A percentile compares a stretch with the other conserved stretches of the same genome.
Evolutionary conservation across 306 rosid species (phyloP).

Genomic region (Vicia villosa): DNA sequence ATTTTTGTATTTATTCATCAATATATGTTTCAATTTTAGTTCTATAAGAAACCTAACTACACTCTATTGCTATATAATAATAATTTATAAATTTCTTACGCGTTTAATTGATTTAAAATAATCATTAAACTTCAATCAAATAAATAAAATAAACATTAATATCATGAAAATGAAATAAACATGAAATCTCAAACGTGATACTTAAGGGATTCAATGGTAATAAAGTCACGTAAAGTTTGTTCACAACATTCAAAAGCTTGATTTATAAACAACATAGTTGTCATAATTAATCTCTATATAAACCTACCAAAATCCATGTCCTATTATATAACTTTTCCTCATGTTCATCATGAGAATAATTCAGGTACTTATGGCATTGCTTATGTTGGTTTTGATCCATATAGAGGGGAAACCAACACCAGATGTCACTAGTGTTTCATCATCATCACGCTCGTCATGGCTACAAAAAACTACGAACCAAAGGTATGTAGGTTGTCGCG

Average conservation of each 20-base stretch:
- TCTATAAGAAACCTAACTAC: no score
- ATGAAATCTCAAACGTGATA: neutral
- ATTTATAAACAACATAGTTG: neutral
- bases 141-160: no score
- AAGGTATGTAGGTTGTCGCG: conserved; percentile 46
- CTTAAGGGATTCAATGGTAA: neutral
- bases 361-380: conserved; percentile 5
- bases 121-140: no score
- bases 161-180: neutral
- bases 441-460: conserved; percentile 43
- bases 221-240: neutral
- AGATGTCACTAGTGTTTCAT: neutral
- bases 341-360: conserved; percentile 16
- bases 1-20: no score
- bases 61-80: no score
- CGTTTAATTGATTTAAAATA: no score
- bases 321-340: neutral
- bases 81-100: no score
- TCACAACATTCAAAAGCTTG: neutral
- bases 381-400: neutral
- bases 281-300: neutral
- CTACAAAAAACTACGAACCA: conserved; percentile 28
- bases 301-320: neutral
- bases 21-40: no score
- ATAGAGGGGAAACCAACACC: neutral